Evolutionary conservation across 768 basidiomycete species (phyloP).

Genomic region (Hypsizygus marmoreus): DNA sequence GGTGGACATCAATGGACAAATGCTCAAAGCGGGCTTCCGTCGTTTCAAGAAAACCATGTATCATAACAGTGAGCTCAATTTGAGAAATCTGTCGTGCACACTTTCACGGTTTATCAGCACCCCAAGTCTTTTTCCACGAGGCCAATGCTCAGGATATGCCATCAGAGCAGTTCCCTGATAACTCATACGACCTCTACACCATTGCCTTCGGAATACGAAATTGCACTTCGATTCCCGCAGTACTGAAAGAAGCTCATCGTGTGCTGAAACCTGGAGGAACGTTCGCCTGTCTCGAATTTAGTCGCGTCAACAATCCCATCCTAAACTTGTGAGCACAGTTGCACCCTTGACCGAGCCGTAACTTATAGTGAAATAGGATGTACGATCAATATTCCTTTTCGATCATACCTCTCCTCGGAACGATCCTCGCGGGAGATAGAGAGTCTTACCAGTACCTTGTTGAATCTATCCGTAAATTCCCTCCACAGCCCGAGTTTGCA

Average conservation of each 20-base stretch:
- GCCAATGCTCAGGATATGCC: conserved; percentile 89
- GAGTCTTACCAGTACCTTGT: conserved; percentile 97
- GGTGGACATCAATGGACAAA: conserved; percentile 93
- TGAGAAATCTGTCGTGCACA: not conserved
- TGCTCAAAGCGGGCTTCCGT: conserved; percentile 90
- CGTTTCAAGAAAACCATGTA: conserved; percentile 98
- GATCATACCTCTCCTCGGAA: conserved; percentile 93
- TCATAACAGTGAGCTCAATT: conserved; percentile 75
- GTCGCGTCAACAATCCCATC: conserved; percentile 86
- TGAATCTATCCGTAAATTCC: conserved; percentile 95
- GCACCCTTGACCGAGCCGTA: no score
- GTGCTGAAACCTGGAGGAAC: conserved; percentile 96
- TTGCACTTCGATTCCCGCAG: conserved; percentile 89
- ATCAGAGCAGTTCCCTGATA: conserved; percentile 64
- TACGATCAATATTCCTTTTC: conserved; percentile 98
- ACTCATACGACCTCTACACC: conserved; percentile 94
- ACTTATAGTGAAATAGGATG: no score
- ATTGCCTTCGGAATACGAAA: conserved; percentile 99
- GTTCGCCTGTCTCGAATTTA: conserved; percentile 96
- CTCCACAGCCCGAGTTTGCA: conserved; percentile 84
- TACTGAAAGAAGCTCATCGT: conserved; percentile 85
- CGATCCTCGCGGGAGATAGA: conserved; percentile 92
- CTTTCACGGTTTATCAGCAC: conserved; percentile 51
- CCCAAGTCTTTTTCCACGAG: conserved; percentile 90
- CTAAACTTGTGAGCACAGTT: conserved; percentile 70